Evolutionary conservation across 805 yeast species (phyloP).

Genomic region (Candida stauntonica): DNA sequence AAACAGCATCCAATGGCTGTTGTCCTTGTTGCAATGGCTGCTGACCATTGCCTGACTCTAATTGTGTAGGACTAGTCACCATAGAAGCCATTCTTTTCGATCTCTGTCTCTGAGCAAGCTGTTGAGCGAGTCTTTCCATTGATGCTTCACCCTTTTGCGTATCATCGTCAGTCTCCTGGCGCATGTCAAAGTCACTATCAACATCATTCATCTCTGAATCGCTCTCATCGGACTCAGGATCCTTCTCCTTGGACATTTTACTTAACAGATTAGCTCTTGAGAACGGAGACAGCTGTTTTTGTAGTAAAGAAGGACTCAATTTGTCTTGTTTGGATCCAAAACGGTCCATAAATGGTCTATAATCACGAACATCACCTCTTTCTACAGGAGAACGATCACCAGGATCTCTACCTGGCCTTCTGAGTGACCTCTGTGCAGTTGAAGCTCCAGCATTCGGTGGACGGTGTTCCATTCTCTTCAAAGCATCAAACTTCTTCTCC

Average conservation of each 20-base stretch:
- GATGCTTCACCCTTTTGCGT: slow-evolving; percentile 1
- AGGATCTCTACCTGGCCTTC: not conserved
- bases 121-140: too few species aligned
- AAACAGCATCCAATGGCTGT: slow-evolving; percentile 4
- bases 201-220: slow-evolving; percentile 28
- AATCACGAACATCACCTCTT: slow-evolving; percentile 1
- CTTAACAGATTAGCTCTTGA: slow-evolving; percentile 21
- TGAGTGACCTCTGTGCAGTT: too few species aligned
- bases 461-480: slow-evolving; percentile 8
- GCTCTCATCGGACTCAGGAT: slow-evolving; percentile 22
- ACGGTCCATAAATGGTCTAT: not conserved
- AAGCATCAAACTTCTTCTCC: slow-evolving; percentile 13
- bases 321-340: not conserved
- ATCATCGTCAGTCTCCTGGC: slow-evolving; percentile 10
- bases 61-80: slow-evolving; percentile 5
- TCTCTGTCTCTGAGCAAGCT: too few species aligned
- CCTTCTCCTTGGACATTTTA: slow-evolving; percentile 14
- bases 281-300: slow-evolving; percentile 22
- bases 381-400: slow-evolving; percentile 1
- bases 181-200: slow-evolving; percentile 22
- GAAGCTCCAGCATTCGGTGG: not conserved
- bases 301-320: slow-evolving; percentile 3
- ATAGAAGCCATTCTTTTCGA: not conserved
- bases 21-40: too few species aligned
- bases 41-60: not conserved